A percentile compares a stretch with the other conserved stretches of the same genome.
Evolutionary conservation across 495 filamentous ascomycete species (phyloP).

Genomic region (Hypoxylon perforatum): DNA sequence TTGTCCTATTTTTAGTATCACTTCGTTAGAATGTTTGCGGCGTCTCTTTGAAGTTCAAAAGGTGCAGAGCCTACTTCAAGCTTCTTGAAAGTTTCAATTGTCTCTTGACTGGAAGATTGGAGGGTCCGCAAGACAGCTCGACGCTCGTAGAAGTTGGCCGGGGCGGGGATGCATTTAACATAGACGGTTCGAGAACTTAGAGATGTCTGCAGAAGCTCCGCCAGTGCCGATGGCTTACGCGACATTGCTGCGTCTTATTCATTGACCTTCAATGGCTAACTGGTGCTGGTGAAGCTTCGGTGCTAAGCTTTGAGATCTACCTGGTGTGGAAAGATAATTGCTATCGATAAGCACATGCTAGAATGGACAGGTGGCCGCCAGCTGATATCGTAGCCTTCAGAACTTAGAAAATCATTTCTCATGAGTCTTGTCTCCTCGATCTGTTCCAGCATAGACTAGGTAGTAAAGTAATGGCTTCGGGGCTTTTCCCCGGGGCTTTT

Average conservation of each 20-base stretch:
- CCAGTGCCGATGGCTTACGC: conserved; percentile 28
- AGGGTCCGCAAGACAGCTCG: conserved; percentile 76
- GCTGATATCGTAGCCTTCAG: too few relatives aligned
- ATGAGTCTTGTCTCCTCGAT: too few relatives aligned
- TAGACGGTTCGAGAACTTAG: conserved; percentile 60
- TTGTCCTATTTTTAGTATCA: conserved; percentile 39
- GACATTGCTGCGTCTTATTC: conserved; percentile 29
- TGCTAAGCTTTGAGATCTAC: not conserved
- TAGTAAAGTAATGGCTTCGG: too few relatives aligned
- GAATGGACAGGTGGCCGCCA: not conserved
- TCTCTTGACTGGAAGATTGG: conserved; percentile 71
- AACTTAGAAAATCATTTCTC: too few relatives aligned
- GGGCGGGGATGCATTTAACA: conserved; percentile 71
- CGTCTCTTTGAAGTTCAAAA: not conserved
- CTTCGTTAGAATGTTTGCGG: not conserved
- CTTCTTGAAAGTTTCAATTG: conserved; percentile 79
- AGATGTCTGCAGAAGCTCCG: conserved; percentile 38
- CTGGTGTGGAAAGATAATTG: not conserved
- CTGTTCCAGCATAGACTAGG: too few relatives aligned
- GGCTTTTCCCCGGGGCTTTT: too few relatives aligned
- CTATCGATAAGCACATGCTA: not conserved
- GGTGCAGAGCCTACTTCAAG: conserved; percentile 64
- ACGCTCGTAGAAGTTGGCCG: conserved; percentile 74
- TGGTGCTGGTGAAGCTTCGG: not conserved
- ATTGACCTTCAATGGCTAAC: not conserved